Evolutionary conservation across 2,329 filamentous ascomycete species (phyloP).

Genomic region (Monilinia polystroma): DNA sequence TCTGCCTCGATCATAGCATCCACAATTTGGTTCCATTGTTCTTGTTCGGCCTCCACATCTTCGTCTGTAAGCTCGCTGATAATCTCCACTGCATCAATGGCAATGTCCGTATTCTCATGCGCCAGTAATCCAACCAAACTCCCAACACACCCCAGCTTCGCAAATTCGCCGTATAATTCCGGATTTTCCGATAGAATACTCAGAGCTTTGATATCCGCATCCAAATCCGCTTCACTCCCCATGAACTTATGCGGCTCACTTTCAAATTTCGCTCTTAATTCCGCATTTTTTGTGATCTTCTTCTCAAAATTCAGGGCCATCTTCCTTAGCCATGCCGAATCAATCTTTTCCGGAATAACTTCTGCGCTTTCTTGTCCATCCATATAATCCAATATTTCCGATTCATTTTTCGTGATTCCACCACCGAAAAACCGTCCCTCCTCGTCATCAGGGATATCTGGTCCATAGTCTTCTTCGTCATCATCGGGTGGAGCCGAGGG

Average conservation of each 20-base stretch:
- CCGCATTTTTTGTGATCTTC: conserved; percentile 85
- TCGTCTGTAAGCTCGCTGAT: conserved; percentile 91
- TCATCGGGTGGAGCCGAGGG: conserved; percentile 55
- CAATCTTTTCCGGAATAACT: conserved; percentile 68
- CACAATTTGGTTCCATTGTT: conserved; percentile 77
- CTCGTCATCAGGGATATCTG: conserved; percentile 67
- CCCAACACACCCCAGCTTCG: conserved; percentile 67
- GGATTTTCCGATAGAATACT: conserved; percentile 86
- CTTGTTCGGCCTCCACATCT: conserved; percentile 77
- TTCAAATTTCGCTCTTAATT: conserved; percentile 83
- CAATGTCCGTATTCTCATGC: conserved; percentile 96
- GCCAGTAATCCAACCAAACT: conserved; percentile 80
- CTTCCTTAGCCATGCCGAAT: conserved; percentile 78
- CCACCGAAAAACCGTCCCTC: conserved; percentile 95
- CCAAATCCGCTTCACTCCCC: conserved; percentile 81
- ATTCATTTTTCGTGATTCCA: conserved; percentile 78
- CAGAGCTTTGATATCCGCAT: conserved; percentile 81
- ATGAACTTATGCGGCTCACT: conserved; percentile 80
- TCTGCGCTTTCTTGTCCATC: conserved; percentile 59
- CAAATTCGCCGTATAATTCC: conserved; percentile 78
- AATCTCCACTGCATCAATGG: conserved; percentile 86
- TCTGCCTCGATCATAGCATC: conserved; percentile 66
- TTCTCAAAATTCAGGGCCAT: conserved; percentile 83
- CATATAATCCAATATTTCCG: conserved; percentile 83
- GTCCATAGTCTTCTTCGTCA: conserved; percentile 55